Conservation (phyloP, 2,329 filamentous ascomycete species). For the Teratosphaeria destructans region DNA sequence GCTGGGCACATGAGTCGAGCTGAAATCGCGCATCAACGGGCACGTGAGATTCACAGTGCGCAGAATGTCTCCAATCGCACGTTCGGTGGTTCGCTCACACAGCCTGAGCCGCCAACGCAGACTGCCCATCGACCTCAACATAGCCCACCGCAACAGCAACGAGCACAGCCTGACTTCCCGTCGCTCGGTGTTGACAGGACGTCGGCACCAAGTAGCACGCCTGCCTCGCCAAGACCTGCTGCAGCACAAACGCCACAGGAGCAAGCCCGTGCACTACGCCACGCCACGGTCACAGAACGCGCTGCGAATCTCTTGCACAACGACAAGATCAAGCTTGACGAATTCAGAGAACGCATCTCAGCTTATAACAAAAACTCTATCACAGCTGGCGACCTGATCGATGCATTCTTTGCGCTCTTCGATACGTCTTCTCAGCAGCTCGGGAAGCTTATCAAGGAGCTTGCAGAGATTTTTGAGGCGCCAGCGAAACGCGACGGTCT, state of each 20-base stretch:
- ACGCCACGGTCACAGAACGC: slow-evolving; percentile 76
- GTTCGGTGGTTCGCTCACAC: slow-evolving; percentile 73
- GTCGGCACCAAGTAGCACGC: slow-evolving; percentile 24
- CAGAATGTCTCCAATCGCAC: slow-evolving; percentile 69
- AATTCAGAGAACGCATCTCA: slow-evolving; percentile 73
- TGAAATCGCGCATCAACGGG: slow-evolving; percentile 82
- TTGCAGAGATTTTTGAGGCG: slow-evolving; percentile 87
- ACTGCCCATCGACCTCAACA: slow-evolving; percentile 9
- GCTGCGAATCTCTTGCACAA: slow-evolving; percentile 72
- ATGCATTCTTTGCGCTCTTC: slow-evolving; percentile 79
- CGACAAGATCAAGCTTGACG: slow-evolving; percentile 60
- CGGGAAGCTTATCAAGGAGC: slow-evolving; percentile 80
- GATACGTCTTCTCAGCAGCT: slow-evolving; percentile 69
- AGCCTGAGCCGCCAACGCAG: slow-evolving; percentile 21
- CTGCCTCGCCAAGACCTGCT: slow-evolving; percentile 23
- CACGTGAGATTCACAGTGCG: slow-evolving; percentile 81
- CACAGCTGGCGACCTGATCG: slow-evolving; percentile 66
- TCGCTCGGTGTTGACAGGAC: slow-evolving; percentile 14
- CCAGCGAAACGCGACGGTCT: slow-evolving; percentile 61
- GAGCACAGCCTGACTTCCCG: slow-evolving; percentile 18
- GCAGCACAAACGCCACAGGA: slow-evolving; percentile 58
- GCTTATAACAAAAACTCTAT: slow-evolving; percentile 62
- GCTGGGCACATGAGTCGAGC: slow-evolving; percentile 74
- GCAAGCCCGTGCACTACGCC: slow-evolving; percentile 67
- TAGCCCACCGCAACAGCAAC: slow-evolving; percentile 18